Conservation (phyloP, 257 asterid genomes). For the Gentiana dahurica region DNA sequence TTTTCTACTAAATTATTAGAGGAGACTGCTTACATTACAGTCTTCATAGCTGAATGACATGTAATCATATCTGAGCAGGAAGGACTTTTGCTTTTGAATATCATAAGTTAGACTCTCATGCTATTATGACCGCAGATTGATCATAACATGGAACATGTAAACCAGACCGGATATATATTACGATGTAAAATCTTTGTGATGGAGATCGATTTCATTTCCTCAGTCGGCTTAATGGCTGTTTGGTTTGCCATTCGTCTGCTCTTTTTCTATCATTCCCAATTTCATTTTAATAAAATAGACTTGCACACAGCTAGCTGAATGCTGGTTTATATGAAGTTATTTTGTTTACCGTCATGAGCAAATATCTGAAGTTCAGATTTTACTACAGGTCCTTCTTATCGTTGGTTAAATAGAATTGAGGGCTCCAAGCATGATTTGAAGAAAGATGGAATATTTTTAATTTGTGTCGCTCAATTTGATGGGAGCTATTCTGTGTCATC, state of each 20-base stretch:
- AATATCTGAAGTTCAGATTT: constrained; percentile 10
- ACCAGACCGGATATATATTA: neutral
- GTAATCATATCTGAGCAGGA: too few relatives aligned
- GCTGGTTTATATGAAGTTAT: neutral
- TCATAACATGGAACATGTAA: neutral
- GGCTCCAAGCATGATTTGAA: constrained; percentile 26
- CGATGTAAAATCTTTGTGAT: neutral
- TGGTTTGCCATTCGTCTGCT: neutral
- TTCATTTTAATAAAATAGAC: constrained; percentile 2
- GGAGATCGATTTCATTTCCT: neutral
- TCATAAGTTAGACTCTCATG: neutral
- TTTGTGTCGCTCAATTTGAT: constrained; percentile 37
- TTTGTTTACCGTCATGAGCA: constrained; percentile 5
- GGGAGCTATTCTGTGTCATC: constrained; percentile 25
- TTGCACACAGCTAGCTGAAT: neutral
- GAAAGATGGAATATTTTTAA: constrained; percentile 44
- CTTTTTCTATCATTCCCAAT: neutral
- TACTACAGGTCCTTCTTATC: constrained; percentile 55
- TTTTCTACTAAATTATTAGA: too few relatives aligned
- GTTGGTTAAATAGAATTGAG: constrained; percentile 52
- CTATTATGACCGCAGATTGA: too few relatives aligned
- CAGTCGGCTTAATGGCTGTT: neutral
- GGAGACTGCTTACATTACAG: too few relatives aligned
- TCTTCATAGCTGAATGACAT: too few relatives aligned
- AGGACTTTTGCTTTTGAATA: neutral